These are phyloP conservation scores for Fusarium sororula DNA, from an alignment of 2,329 filamentous ascomycete species.

Conservation along the genomic window DNA sequence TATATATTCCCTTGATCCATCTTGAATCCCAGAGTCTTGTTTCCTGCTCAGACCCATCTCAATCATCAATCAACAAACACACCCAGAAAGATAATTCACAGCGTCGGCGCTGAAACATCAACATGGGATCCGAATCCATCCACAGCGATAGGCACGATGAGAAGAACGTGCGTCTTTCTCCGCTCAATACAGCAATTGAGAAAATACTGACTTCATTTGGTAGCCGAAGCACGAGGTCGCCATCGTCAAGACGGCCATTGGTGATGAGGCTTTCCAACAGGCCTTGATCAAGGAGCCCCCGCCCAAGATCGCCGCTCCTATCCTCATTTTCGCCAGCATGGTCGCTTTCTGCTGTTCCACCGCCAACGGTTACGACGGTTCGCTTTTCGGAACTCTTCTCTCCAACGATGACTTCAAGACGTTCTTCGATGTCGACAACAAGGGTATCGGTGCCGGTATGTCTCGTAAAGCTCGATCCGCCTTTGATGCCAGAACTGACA, in stretches of 20 bases:
- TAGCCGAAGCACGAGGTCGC: conserved; percentile 17
- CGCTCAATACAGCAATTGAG: neutral
- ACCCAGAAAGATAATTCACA: neutral
- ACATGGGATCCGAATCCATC: conserved; percentile 32
- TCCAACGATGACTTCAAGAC: conserved; percentile 56
- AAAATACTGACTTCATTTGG: neutral
- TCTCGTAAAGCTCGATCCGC: neutral
- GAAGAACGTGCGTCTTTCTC: conserved; percentile 13
- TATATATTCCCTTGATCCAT: conserved; percentile 27
- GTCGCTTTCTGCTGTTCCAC: conserved; percentile 45
- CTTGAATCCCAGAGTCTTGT: neutral
- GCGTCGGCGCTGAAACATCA: conserved; percentile 16
- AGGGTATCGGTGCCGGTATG: conserved; percentile 37
- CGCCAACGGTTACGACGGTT: conserved; percentile 56
- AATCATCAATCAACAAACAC: neutral
- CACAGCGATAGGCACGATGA: conserved; percentile 28
- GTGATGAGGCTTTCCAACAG: conserved; percentile 43
- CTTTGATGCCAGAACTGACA: neutral
- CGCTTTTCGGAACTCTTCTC: conserved; percentile 59
- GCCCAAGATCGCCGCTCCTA: conserved; percentile 17
- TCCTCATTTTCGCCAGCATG: conserved; percentile 36
- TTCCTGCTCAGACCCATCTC: conserved; percentile 8
- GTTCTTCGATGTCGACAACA: conserved; percentile 51
- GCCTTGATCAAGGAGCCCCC: conserved; percentile 45
- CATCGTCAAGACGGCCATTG: conserved; percentile 36